A percentile compares a stretch with the other conserved stretches of the same genome.
phyloP scores from a whole-genome alignment of 352 stramenopile species.

The Chrysophaeum taylorii region DNA sequence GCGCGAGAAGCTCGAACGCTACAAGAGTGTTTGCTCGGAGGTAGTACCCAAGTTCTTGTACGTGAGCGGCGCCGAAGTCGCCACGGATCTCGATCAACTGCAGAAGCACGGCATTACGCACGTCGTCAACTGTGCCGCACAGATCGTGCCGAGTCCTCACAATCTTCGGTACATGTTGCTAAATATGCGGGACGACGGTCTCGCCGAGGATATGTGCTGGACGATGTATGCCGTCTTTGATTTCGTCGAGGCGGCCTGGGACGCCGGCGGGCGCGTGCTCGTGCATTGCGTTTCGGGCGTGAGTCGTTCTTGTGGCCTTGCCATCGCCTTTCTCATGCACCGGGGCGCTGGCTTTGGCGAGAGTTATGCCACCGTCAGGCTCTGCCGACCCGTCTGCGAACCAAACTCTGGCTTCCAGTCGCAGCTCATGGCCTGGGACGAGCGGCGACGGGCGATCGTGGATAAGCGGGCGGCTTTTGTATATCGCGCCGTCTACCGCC shows the following conservation, averaged over 20 bases:
- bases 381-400: background rate
- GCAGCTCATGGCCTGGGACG: background rate
- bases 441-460: background rate
- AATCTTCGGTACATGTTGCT: slow-evolving; percentile 70
- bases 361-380: background rate
- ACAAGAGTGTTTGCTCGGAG: slow-evolving; percentile 57
- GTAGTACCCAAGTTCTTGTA: slow-evolving; percentile 40
- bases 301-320: slow-evolving; percentile 15
- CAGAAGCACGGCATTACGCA: slow-evolving; percentile 63
- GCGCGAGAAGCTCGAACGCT: slow-evolving; percentile 5
- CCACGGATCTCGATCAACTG: slow-evolving; percentile 60
- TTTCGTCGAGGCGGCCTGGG: slow-evolving; percentile 17
- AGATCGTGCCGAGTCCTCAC: slow-evolving; percentile 56
- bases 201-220: slow-evolving; percentile 10
- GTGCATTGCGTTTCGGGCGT: slow-evolving; percentile 20
- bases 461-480: background rate
- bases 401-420: background rate
- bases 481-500: background rate
- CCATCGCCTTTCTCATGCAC: slow-evolving; percentile 19
- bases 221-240: slow-evolving; percentile 12
- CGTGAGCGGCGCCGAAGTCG: slow-evolving; percentile 61
- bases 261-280: slow-evolving; percentile 17
- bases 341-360: too few relatives aligned
- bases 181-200: slow-evolving; percentile 65
- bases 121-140: slow-evolving; percentile 71